These are phyloP conservation scores for Heterobasidion annosum DNA, from an alignment of 1,284 basidiomycete species.

Conservation along the genomic window DNA sequence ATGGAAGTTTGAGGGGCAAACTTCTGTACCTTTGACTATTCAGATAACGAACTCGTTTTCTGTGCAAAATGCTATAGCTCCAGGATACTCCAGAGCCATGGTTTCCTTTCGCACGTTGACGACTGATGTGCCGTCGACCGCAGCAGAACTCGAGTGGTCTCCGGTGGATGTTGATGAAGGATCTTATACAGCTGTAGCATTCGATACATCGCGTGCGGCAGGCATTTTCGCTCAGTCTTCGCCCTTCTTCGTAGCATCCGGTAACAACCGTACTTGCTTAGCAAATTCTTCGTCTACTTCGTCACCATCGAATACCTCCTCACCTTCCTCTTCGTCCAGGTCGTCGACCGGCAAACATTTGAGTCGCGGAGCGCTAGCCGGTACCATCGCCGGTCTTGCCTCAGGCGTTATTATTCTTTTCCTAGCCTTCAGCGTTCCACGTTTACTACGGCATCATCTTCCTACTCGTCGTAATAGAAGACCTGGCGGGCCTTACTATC, in stretches of 20 bases:
- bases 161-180: slow-evolving; percentile 17
- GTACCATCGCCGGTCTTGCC: slow-evolving; percentile 15
- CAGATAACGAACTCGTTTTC: slow-evolving; percentile 15
- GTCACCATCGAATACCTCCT: not conserved
- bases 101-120: slow-evolving; percentile 13
- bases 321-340: not conserved
- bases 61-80: not conserved
- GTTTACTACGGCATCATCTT: slow-evolving; percentile 10
- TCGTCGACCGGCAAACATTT: slow-evolving; percentile 8
- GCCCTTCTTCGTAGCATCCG: slow-evolving; percentile 14
- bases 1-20: slow-evolving; percentile 11
- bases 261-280: slow-evolving; percentile 7
- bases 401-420: slow-evolving; percentile 15
- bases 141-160: slow-evolving; percentile 12
- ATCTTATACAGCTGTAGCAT: slow-evolving; percentile 15
- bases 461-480: slow-evolving; percentile 7
- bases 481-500: slow-evolving; percentile 13
- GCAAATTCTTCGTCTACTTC: not conserved
- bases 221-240: slow-evolving; percentile 13
- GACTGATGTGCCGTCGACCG: slow-evolving; percentile 12
- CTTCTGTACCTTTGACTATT: slow-evolving; percentile 13
- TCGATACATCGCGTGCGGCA: slow-evolving; percentile 10
- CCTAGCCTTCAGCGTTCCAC: slow-evolving; percentile 16
- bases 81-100: slow-evolving; percentile 1
- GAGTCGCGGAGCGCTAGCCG: slow-evolving; percentile 16